Evolutionary conservation across 2,329 filamentous ascomycete genomes (phyloP), one percentile per base, ranked within the genome.

Genomic region (Neofusicoccum kwambonambiense): DNA sequence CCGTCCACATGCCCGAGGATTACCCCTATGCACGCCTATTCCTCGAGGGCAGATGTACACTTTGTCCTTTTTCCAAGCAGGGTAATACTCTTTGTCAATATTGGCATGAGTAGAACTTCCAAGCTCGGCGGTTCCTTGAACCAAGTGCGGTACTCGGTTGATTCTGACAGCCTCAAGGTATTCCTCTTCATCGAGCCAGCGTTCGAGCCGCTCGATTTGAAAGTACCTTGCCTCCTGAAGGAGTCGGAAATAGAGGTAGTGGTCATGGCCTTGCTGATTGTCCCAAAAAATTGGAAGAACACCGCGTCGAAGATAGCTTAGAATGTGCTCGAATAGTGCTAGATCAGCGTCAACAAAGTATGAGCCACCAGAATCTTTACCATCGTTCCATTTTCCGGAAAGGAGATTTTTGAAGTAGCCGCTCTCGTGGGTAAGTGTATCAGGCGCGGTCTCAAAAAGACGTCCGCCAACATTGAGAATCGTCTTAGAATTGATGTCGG

Each of bases 111-210:
- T 31, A 31, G 27, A 31, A 31, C 27, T 31, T 31, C 27, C 27
- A 31, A 31, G 27, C 27, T 31, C 3, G 27, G 27, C 27, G 27
- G 27, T 31, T 31, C 6, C 27, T 31, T 31, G 27, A 31, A 31
- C 27, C 27, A 31, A 31, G 27, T 31, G 27, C 27, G 27, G 27
- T 31, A 31, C 27, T 31, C 27, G 27, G 27, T 31, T 31, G 27
- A 31, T 62, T 19, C 34, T 45, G 12, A 62, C 15, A 15, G 57
- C 57, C 11, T 34, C 22, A 49, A 62, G 57, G 22, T 62, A 62
- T 22, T 62, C 27, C 27, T 62, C 35, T n/a, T 27, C 17, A 17
- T 31, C 19, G 7, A 62, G 12, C 57, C 57, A 62, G 6, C 35
- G n/a, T 9, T 13, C 22, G 13, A 62, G 57, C 19, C 13, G 4